Evolutionary conservation across 257 asterid species (phyloP), one percentile per base, ranked within the genome.

Genomic region (Fraxinus pennsylvanica): DNA sequence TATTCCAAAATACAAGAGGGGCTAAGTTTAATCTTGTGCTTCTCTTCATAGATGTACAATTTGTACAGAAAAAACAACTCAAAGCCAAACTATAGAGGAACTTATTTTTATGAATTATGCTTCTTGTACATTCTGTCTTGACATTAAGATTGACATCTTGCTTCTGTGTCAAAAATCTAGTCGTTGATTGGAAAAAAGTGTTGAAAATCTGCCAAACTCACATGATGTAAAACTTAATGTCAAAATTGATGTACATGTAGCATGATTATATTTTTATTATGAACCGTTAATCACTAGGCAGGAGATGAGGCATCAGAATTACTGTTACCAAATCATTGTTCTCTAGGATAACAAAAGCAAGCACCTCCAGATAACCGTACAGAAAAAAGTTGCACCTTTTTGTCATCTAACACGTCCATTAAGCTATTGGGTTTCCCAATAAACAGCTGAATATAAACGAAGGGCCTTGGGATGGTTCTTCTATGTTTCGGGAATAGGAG

Each of bases 401-500:
- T 45, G 43, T 19, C 74, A 32, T 57, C 76, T 61, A 77, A 68
- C 22, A 74, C 5, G 9, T 9, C 63, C 61, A 39, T 72, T 77
- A 36, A 75, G 54, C 77, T 38, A 76, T 10, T 25, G 74, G 72
- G 71, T 65, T 57, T 59, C 76, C 82, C 68, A 29, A 68, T 15
- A 72, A 73, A 73, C 63, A 41, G 63, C 43, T 43, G 10, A 47
- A 67, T 57, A 73, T 61, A 69, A 54, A 67, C 36, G 35, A 32
- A 69, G 27, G 3, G 61, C 50, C 67, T 47, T 82, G 68, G 75
- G 73, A 76, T 61, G 79, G 59, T 47, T 15, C 75, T 78, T 74
- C 74, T 35, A 68, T 85, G 84, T 74, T 86, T 89, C 96, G 30
- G 90, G 91, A 79, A 90, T 86, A 14, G 88, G 85, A 14, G 84